A percentile compares a stretch with the other conserved stretches of the same genome.
These are phyloP conservation scores for Sphaerobolus stellatus DNA, from an alignment of 1,284 basidiomycete genomes.

Conservation along the genomic window DNA sequence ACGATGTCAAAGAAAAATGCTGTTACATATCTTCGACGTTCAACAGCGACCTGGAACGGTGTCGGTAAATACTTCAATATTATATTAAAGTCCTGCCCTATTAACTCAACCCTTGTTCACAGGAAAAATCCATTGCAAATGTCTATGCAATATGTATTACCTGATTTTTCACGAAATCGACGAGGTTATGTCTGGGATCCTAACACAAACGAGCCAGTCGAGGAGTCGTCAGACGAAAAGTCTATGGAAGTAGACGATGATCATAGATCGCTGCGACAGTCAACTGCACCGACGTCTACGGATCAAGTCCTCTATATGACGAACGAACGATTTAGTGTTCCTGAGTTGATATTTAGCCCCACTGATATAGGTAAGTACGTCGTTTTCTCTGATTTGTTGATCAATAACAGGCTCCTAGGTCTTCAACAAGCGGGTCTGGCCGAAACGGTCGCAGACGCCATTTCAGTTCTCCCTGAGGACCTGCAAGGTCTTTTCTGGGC, in stretches of 20 bases:
- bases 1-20: constrained; percentile 85
- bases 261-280: too few species aligned
- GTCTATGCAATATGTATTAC: constrained; percentile 85
- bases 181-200: constrained; percentile 62
- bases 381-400: constrained; percentile 11
- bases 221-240: not conserved
- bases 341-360: constrained; percentile 87
- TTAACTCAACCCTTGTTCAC: constrained; percentile 16
- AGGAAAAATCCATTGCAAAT: constrained; percentile 73
- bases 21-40: constrained; percentile 85
- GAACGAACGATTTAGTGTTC: constrained; percentile 87
- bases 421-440: constrained; percentile 80
- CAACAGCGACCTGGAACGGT: constrained; percentile 71
- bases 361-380: constrained; percentile 74
- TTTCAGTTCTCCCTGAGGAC: constrained; percentile 71
- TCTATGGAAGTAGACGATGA: too few species aligned
- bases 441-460: constrained; percentile 71
- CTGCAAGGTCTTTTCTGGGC: constrained; percentile 91
- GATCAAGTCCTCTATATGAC: constrained; percentile 85
- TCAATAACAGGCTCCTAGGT: constrained; percentile 44
- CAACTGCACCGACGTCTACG: constrained; percentile 25
- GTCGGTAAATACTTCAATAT: constrained; percentile 58
- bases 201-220: constrained; percentile 38
- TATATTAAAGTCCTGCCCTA: not conserved
- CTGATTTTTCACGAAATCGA: constrained; percentile 77